phyloP scores from a whole-genome alignment of 305 asterid genomes.

The Fraxinus latifolia region DNA sequence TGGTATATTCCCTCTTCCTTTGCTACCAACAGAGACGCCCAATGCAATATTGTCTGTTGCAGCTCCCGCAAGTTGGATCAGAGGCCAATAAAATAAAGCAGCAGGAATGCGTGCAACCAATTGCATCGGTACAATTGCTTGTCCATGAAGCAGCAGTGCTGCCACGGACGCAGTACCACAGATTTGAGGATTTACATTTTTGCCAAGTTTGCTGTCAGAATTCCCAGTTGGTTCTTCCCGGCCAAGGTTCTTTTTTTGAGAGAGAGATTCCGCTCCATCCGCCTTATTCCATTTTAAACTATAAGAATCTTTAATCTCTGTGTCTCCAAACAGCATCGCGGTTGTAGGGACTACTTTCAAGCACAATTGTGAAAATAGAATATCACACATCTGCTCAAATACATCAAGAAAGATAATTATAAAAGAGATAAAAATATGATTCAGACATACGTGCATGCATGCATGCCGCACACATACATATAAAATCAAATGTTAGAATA shows the following conservation, averaged over 20 bases:
- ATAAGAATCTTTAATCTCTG: conserved; percentile 48
- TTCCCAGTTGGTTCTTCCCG: conserved; percentile 52
- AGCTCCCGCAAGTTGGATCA: conserved; percentile 96
- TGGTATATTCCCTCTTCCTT: conserved; percentile 97
- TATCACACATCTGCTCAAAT: conserved; percentile 86
- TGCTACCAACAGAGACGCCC: conserved; percentile 98
- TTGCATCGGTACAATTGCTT: conserved; percentile 97
- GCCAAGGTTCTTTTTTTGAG: conserved; percentile 33
- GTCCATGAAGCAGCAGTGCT: conserved; percentile 86
- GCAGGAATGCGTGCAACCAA: conserved; percentile 98
- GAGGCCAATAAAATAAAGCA: conserved; percentile 93
- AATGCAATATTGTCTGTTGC: conserved; percentile 96
- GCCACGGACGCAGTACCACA: conserved; percentile 88
- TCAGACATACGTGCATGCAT: background rate
- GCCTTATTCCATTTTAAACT: conserved; percentile 48
- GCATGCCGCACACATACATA: conserved; percentile 7
- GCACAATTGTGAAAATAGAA: conserved; percentile 89
- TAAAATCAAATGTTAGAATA: background rate
- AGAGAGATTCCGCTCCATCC: conserved; percentile 42
- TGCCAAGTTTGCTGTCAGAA: conserved; percentile 42
- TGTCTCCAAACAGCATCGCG: conserved; percentile 48
- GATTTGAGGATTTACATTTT: conserved; percentile 39
- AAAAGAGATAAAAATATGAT: background rate
- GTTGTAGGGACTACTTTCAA: conserved; percentile 63
- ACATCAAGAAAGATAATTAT: conserved; percentile 28